phyloP scores from a whole-genome alignment of 108 stramenopile species.

The Cyclotella choctawhatcheeana region DNA sequence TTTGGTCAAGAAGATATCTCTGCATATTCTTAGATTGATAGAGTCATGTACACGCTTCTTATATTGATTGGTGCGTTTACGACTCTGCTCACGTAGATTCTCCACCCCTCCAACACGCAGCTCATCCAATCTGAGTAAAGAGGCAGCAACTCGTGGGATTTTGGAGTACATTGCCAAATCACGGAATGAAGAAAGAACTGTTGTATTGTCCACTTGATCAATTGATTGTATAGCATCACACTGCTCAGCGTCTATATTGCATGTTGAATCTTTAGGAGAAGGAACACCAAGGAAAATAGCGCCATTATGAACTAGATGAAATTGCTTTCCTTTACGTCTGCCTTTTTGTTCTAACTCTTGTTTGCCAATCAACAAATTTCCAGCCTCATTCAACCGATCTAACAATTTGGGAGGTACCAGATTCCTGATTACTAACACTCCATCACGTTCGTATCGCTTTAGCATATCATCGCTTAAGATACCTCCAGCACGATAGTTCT shows the following conservation, averaged over 20 bases:
- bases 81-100: slow-evolving; percentile 15
- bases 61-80: slow-evolving; percentile 9
- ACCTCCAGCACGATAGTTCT: slow-evolving; percentile 42
- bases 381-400: slow-evolving; percentile 37
- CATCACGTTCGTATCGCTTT: slow-evolving; percentile 33
- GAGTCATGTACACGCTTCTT: slow-evolving; percentile 25
- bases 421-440: slow-evolving; percentile 45
- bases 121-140: slow-evolving; percentile 43
- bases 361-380: slow-evolving; percentile 11
- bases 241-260: too few relatives aligned
- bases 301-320: slow-evolving; percentile 65
- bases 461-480: slow-evolving; percentile 42
- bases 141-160: slow-evolving; percentile 48
- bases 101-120: slow-evolving; percentile 45
- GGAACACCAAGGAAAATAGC: slow-evolving; percentile 60
- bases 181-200: slow-evolving; percentile 40
- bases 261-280: slow-evolving; percentile 19
- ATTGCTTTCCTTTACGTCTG: slow-evolving; percentile 51
- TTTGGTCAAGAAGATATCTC: slow-evolving; percentile 68
- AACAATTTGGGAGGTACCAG: slow-evolving; percentile 38
- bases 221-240: too few relatives aligned
- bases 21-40: slow-evolving; percentile 34
- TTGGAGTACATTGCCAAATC: slow-evolving; percentile 50
- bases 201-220: slow-evolving; percentile 4
- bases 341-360: slow-evolving; percentile 2